Base-by-base conservation (phyloP, 2,329 filamentous ascomycete species). In the Hawksworthiomyces lignivorus region DNA sequence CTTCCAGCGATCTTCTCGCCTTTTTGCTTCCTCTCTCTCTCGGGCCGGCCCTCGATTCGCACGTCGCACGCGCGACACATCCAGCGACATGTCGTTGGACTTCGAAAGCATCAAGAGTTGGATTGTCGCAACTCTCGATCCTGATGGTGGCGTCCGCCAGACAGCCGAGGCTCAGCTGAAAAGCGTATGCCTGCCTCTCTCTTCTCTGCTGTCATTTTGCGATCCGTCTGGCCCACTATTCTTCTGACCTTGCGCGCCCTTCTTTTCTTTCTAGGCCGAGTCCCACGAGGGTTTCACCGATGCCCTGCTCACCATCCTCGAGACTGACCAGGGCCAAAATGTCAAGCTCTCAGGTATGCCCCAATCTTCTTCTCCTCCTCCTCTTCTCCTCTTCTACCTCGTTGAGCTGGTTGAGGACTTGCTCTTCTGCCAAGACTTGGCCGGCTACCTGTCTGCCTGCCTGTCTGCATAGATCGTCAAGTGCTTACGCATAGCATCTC, bases 251-350 rank as follows among this genome's bases (percentile, higher is more conserved):
- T n/a, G n/a, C n/a, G n/a, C n/a, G n/a, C n/a, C n/a, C n/a, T n/a
- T n/a, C n/a, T n/a, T n/a, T n/a, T 4, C 15, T 15, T 10, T 19
- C 10, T 60, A 96, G 88, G 87, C 92, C 61, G 90, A 97, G 70
- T 81, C 87, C 54, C 82, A 89, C 63, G 73, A 84, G 48, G 89
- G 89, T 52, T 97, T 98, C 64, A 83, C 86, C 60, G 86, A 92
- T 63, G 86, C 87, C 54, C 79, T 97, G 49, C 73, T 96, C 56
- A 87, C 94, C 61, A 88, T 98, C 57, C 72, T 97, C 54, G 84
- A 94, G 67, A 76, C 77, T 48, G 92, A 98, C 67, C 84, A 89
- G 65, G 85, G 94, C 54, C 73, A 80, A 56, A 82, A 82, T 50
- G 79, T 96, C 53, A 84, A 89, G 57, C 75, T 96, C 44, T 90